Conservation (phyloP, 2,329 filamentous ascomycete genomes). For the Cytospora chrysosperma region DNA sequence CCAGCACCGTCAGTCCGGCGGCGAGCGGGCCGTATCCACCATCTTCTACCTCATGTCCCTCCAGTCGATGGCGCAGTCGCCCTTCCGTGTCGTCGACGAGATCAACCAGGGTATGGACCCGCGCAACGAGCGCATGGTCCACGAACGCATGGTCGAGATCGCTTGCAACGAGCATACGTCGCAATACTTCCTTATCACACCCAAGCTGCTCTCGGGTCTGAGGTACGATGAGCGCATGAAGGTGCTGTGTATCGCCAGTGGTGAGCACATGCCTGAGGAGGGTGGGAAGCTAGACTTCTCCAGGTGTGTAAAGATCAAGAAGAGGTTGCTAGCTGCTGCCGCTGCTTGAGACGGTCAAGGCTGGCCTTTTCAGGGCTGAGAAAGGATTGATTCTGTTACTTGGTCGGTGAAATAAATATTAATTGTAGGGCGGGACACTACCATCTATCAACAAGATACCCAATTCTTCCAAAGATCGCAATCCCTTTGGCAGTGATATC, state of each 20-base stretch:
- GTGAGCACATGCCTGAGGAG: conserved; percentile 66
- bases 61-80: conserved; percentile 87
- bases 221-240: conserved; percentile 90
- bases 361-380: no score
- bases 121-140: conserved; percentile 95
- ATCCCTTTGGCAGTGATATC: neutral
- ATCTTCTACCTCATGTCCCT: conserved; percentile 99
- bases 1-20: conserved; percentile 91
- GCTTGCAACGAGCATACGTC: conserved; percentile 79
- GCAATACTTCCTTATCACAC: conserved; percentile 96
- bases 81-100: conserved; percentile 97
- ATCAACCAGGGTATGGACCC: conserved; percentile 99
- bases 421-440: neutral
- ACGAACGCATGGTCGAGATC: conserved; percentile 97
- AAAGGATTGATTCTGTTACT: neutral
- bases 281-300: conserved; percentile 51
- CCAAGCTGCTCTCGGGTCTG: conserved; percentile 83
- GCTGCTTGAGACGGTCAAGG: conserved; percentile 12
- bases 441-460: conserved; percentile 5
- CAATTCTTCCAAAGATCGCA: neutral
- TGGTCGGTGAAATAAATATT: neutral
- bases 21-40: conserved; percentile 92
- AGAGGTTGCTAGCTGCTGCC: conserved; percentile 37
- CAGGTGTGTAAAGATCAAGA: conserved; percentile 45
- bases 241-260: conserved; percentile 89